phyloP scores from a whole-genome alignment of 164 flowering plant genomes.

The Umbellularia californica region DNA sequence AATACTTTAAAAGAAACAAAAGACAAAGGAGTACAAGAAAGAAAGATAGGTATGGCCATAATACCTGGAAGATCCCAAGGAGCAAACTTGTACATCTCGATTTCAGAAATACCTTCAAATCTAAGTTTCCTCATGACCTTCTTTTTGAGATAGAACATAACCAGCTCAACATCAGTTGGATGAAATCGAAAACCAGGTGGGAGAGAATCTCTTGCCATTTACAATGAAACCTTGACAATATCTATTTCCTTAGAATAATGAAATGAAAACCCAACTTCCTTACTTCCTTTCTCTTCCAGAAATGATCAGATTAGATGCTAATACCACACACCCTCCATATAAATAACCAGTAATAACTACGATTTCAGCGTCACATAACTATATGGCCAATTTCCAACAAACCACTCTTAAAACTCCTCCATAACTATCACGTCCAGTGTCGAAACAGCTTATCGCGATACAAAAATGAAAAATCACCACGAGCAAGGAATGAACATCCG shows the following conservation, averaged over 20 bases:
- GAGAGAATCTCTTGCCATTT: conserved; percentile 35
- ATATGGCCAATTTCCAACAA: conserved; percentile 1
- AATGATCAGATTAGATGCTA: too few species aligned
- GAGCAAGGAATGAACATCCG: conserved; percentile 22
- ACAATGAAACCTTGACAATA: background rate
- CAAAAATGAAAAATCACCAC: conserved; percentile 39
- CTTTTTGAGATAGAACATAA: conserved; percentile 62
- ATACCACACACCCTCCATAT: too few species aligned
- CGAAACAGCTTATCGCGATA: conserved; percentile 54
- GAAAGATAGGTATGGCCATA: background rate
- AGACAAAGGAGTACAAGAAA: background rate
- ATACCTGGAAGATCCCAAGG: conserved; percentile 93
- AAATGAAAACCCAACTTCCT: background rate
- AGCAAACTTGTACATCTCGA: conserved; percentile 60
- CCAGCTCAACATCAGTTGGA: conserved; percentile 77
- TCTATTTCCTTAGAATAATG: background rate
- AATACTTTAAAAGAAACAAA: background rate
- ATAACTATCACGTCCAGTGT: conserved; percentile 61
- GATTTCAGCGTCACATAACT: background rate
- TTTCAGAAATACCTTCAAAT: conserved; percentile 45
- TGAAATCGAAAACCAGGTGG: conserved; percentile 91
- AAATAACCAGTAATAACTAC: too few species aligned
- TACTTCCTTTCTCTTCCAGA: background rate
- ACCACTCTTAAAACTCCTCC: too few species aligned
- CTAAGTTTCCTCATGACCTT: conserved; percentile 49